Percentiles rank a stretch among this genome's conserved stretches.
Evolutionary conservation across 2,329 filamentous ascomycete genomes (phyloP).

Genomic region (Exophiala spinifera): DNA sequence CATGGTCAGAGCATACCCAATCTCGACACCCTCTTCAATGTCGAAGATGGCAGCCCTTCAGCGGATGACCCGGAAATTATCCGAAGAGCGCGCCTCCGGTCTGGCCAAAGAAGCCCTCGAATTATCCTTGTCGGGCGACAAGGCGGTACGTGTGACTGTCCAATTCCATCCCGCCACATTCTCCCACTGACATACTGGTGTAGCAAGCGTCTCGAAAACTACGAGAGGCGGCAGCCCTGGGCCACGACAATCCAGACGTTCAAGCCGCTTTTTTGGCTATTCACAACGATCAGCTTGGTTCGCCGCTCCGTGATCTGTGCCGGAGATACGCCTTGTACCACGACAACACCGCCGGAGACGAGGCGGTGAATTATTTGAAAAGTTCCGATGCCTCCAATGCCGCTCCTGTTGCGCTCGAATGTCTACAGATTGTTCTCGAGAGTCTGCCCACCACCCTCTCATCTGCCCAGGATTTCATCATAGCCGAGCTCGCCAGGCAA

Average conservation of each 20-base stretch:
- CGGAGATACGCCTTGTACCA: slow-evolving; percentile 41
- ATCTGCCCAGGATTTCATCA: slow-evolving; percentile 44
- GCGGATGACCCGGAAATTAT: slow-evolving; percentile 30
- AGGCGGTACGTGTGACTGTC: slow-evolving; percentile 39
- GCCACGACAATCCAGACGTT: slow-evolving; percentile 44
- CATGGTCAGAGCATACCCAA: not conserved
- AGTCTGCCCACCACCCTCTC: slow-evolving; percentile 38
- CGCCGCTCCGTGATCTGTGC: slow-evolving; percentile 43
- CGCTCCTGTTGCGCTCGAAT: slow-evolving; percentile 40
- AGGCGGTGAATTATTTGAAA: slow-evolving; percentile 43
- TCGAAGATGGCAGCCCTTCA: slow-evolving; percentile 23
- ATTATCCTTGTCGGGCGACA: slow-evolving; percentile 45
- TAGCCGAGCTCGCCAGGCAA: slow-evolving; percentile 45
- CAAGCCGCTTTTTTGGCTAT: slow-evolving; percentile 46
- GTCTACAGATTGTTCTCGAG: slow-evolving; percentile 42
- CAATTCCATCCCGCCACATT: not conserved
- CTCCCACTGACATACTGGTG: slow-evolving; percentile 15
- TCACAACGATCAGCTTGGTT: slow-evolving; percentile 34
- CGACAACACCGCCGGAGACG: slow-evolving; percentile 44
- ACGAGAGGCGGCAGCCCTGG: slow-evolving; percentile 48
- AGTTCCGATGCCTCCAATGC: slow-evolving; percentile 44
- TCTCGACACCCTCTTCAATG: slow-evolving; percentile 12
- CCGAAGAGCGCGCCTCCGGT: slow-evolving; percentile 45
- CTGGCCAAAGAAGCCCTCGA: slow-evolving; percentile 48
- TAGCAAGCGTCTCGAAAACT: slow-evolving; percentile 48